Percentiles rank a stretch among this genome's conserved stretches.
These are phyloP conservation scores for Pythium periplocum DNA, from an alignment of 352 stramenopile species.

Conservation along the genomic window DNA sequence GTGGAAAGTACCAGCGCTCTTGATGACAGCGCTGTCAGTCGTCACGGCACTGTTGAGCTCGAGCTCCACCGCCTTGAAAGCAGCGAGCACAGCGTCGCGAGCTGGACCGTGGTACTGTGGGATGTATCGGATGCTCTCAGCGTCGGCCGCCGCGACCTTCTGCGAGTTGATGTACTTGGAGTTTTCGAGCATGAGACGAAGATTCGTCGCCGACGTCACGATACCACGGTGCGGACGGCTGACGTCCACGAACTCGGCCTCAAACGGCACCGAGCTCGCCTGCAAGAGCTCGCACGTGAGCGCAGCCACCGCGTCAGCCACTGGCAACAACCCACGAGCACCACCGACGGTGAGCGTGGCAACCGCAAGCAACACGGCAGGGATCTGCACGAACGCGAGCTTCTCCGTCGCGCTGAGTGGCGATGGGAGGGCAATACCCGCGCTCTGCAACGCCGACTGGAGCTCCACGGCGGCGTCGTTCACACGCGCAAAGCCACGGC, in stretches of 20 bases:
- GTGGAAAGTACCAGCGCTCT: constrained; percentile 31
- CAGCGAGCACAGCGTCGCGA: constrained; percentile 55
- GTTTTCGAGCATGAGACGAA: constrained; percentile 86
- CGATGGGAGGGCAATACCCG: constrained; percentile 30
- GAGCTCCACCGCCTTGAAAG: constrained; percentile 66
- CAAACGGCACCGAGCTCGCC: constrained; percentile 64
- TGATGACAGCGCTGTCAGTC: constrained; percentile 25
- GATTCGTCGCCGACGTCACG: constrained; percentile 71
- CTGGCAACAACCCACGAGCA: constrained; percentile 52
- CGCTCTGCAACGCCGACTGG: constrained; percentile 17
- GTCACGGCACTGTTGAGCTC: constrained; percentile 57
- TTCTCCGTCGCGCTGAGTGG: constrained; percentile 35
- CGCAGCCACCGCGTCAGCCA: constrained; percentile 72
- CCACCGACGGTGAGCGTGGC: constrained; percentile 50
- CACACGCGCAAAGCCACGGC: constrained; percentile 20
- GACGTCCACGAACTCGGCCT: constrained; percentile 79
- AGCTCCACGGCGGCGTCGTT: constrained; percentile 11
- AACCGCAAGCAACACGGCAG: constrained; percentile 45
- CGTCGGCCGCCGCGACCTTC: constrained; percentile 27
- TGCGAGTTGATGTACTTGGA: constrained; percentile 78
- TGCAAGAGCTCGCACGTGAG: constrained; percentile 78
- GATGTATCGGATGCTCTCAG: constrained; percentile 50
- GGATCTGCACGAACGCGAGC: constrained; percentile 26
- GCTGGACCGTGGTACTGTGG: constrained; percentile 82
- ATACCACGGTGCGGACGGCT: constrained; percentile 83